Percentiles rank a stretch among this genome's conserved stretches.
phyloP scores from a whole-genome alignment of 192 early-diverging fungal genomes.

The Entomortierella lignicola region DNA sequence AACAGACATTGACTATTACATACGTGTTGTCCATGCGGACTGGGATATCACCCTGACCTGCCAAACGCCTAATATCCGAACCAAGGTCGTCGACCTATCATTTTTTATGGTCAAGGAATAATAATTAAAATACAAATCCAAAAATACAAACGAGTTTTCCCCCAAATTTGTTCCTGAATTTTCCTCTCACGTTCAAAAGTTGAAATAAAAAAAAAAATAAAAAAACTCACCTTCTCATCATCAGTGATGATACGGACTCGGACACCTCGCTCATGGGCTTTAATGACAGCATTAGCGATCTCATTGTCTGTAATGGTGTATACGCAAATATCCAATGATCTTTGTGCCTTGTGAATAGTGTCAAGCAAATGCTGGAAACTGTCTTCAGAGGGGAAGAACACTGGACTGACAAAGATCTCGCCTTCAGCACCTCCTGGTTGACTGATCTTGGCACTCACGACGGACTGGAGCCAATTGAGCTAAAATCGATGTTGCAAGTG shows the following conservation, averaged over 20 bases:
- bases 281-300: slow-evolving; percentile 67
- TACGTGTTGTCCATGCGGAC: slow-evolving; percentile 60
- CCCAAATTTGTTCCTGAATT: no score
- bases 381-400: slow-evolving; percentile 73
- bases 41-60: slow-evolving; percentile 59
- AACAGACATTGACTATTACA: no score
- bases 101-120: no score
- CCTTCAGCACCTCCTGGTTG: neutral
- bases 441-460: neutral
- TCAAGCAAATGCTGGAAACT: slow-evolving; percentile 63
- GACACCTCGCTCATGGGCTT: slow-evolving; percentile 30
- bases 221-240: slow-evolving; percentile 67
- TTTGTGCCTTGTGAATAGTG: slow-evolving; percentile 60
- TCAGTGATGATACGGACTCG: slow-evolving; percentile 78
- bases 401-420: slow-evolving; percentile 40
- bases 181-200: no score
- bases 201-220: no score
- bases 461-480: slow-evolving; percentile 40
- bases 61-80: slow-evolving; percentile 64
- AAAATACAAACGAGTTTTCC: no score
- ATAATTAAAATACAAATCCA: no score
- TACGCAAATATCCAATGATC: slow-evolving; percentile 77
- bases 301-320: slow-evolving; percentile 81
- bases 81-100: slow-evolving; percentile 65
- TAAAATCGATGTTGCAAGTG: neutral